These are phyloP conservation scores for Moniliophthora roreri DNA, from an alignment of 1,284 basidiomycete species.

Conservation along the genomic window DNA sequence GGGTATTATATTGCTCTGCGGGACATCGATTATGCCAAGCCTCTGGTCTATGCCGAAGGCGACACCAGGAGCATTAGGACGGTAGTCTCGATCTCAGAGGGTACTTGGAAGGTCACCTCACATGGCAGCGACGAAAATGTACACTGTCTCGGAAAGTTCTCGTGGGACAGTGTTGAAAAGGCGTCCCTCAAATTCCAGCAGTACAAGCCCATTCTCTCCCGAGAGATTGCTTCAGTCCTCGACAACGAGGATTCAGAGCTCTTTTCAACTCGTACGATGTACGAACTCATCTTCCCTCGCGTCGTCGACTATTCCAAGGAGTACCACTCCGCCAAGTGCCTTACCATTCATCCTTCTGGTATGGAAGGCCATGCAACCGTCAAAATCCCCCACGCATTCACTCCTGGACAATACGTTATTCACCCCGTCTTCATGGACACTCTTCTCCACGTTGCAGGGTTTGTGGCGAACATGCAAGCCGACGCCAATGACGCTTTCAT, in stretches of 20 bases:
- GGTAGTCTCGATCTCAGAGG: conserved; percentile 39
- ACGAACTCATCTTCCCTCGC: conserved; percentile 66
- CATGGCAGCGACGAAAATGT: background rate
- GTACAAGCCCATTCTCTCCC: conserved; percentile 33
- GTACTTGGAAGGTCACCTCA: conserved; percentile 49
- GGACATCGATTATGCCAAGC: conserved; percentile 48
- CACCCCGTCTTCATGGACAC: conserved; percentile 65
- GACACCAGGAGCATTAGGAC: conserved; percentile 37
- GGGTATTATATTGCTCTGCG: conserved; percentile 39
- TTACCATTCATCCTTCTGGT: conserved; percentile 48
- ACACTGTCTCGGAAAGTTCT: background rate
- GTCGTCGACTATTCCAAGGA: conserved; percentile 62
- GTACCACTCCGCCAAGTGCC: conserved; percentile 56
- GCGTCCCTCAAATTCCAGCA: conserved; percentile 39
- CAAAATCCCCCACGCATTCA: conserved; percentile 32
- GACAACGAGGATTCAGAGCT: conserved; percentile 37
- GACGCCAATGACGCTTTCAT: conserved; percentile 56
- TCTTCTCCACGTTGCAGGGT: conserved; percentile 66
- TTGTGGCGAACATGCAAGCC: conserved; percentile 60
- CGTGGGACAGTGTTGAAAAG: background rate
- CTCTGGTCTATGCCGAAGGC: conserved; percentile 47
- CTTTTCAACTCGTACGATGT: conserved; percentile 56
- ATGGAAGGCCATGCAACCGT: conserved; percentile 54
- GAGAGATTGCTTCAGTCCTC: conserved; percentile 34
- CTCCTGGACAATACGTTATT: conserved; percentile 35